A percentile compares a stretch with the other conserved stretches of the same genome.
Conservation (phyloP, 2,329 filamentous ascomycete genomes). For the Fusarium beomiforme region DNA sequence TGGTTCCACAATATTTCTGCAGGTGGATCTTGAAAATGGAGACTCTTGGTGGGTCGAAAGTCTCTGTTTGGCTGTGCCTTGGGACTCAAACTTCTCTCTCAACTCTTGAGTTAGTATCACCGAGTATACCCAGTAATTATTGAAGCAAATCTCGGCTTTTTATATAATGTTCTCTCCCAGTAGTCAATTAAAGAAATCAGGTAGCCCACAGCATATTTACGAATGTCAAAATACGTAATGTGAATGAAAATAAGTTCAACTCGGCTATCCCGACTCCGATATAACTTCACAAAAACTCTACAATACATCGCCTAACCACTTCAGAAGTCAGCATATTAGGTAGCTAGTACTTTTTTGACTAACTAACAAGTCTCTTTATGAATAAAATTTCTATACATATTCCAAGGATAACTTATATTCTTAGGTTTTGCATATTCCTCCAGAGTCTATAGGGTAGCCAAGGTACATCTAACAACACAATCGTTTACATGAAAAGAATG, state of each 20-base stretch:
- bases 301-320: no score
- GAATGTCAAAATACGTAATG: neutral
- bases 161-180: neutral
- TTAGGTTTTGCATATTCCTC: no score
- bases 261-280: no score
- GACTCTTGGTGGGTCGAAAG: neutral
- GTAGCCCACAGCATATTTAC: neutral
- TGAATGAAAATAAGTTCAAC: neutral
- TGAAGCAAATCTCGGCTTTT: neutral
- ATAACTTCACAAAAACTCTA: no score
- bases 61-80: conserved; percentile 5
- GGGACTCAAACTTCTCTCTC: conserved; percentile 7
- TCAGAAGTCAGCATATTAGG: no score
- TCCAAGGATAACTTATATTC: no score
- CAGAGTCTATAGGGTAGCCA: no score
- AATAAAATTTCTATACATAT: no score
- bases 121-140: neutral
- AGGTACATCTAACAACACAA: no score
- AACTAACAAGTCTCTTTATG: no score
- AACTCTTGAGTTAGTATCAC: neutral
- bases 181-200: neutral
- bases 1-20: conserved; percentile 13
- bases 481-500: no score
- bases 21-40: neutral
- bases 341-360: no score